These are phyloP conservation scores for Trypanosoma congolense DNA, from an alignment of 208 protist species.

Conservation along the genomic window DNA sequence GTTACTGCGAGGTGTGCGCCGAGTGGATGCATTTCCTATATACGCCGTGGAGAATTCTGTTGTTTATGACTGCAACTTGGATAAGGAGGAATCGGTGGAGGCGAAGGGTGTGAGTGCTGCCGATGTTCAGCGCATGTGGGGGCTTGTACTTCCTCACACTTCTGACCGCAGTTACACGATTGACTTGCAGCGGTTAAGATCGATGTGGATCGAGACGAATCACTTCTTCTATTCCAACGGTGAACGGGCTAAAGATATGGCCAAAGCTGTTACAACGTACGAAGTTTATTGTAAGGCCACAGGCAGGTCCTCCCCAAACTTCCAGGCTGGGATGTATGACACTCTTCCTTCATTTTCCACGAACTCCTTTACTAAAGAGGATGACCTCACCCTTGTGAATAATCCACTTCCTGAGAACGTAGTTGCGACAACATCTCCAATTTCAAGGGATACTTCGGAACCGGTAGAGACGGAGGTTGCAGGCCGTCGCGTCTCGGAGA, in stretches of 20 bases:
- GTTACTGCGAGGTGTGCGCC: constrained; percentile 1
- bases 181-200: background rate
- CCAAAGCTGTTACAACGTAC: constrained; percentile 1
- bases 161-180: background rate
- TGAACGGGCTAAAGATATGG: background rate
- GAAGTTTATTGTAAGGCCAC: constrained; percentile 5
- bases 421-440: background rate
- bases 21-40: constrained; percentile 7
- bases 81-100: background rate
- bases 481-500: background rate
- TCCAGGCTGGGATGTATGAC: background rate
- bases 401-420: background rate
- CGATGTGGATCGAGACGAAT: constrained; percentile 19
- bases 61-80: constrained; percentile 10
- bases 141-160: constrained; percentile 11
- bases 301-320: background rate
- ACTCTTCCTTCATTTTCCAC: background rate
- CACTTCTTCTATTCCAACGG: constrained; percentile 12
- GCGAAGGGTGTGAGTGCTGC: background rate
- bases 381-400: background rate
- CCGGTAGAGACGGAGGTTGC: background rate
- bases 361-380: background rate
- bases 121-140: background rate
- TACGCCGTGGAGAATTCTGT: constrained; percentile 21
- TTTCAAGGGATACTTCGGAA: background rate